Base-by-base conservation (phyloP, 768 basidiomycete species). In the Serendipita indica region DNA sequence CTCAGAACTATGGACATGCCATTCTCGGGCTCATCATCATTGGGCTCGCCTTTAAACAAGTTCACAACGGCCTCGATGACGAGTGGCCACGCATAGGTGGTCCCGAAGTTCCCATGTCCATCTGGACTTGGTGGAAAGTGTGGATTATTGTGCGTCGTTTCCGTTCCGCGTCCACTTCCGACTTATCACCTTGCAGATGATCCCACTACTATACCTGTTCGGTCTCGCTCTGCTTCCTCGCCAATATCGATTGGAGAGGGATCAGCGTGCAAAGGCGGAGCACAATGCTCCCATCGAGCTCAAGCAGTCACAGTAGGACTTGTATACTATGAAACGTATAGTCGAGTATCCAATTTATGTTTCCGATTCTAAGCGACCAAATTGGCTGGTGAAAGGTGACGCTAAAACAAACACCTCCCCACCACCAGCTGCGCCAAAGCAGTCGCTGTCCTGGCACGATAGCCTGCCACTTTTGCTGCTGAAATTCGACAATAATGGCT, bases 1-100 rank as follows among this genome's bases (percentile, higher is more conserved):
- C 75, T 3, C 73, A 74, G 60, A 73, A 74, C 59, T 72, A 72
- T 60, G 32, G 68, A 33, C 73, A 74, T 57, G 77, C 73, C 6
- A 58, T 75, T 2, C 63, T 83, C 22, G 82, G 82, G 1, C 66
- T 82, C 4, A 67, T 69, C 0, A 82, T 81, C 57, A 71, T 84
- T 54, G 75, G 69, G 1, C 67, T 82, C 22, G 78, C 79, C 1
- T 75, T 74, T 30, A 79, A 73, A 60, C 60, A 63, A 49, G 60
- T 62, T 62, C 59, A 67, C 52, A 34, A 45, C 14, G 62, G 62
- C 22, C 58, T 58, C 33, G 6, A 32, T 33, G 6, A 7, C 6
- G 61, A 61, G 28, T 63, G 64, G 65, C 7, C 61, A 27, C 16
- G 22, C 30, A 32, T 32, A 16, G 49, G 49, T 7, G 22, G 49